Percentiles rank a stretch among this genome's conserved stretches.
Evolutionary conservation across 31 red algal genomes (phyloP).

Genomic region (Odonthalia washingtoniensis): DNA sequence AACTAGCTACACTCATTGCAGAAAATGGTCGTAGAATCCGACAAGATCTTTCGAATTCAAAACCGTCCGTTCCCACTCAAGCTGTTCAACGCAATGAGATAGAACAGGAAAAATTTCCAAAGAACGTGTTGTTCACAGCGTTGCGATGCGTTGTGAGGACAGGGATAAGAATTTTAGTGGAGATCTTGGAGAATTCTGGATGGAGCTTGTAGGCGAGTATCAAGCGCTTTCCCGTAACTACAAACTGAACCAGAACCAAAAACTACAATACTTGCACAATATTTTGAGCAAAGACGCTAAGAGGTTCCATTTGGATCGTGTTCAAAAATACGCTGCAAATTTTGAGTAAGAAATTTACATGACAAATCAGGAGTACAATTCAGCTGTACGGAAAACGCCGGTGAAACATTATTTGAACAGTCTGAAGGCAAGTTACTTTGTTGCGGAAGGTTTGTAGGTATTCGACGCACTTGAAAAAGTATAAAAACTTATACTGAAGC

Average conservation of each 20-base stretch:
- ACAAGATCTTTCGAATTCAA: too few relatives aligned
- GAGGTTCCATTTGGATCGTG: not conserved
- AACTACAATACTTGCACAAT: not conserved
- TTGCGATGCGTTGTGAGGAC: too few relatives aligned
- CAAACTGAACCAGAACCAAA: not conserved
- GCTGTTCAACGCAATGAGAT: too few relatives aligned
- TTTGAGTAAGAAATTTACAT: not conserved
- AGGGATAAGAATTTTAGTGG: too few relatives aligned
- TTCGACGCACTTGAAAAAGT: not conserved
- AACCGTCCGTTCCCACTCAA: too few relatives aligned
- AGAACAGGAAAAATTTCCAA: too few relatives aligned
- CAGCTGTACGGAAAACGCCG: not conserved
- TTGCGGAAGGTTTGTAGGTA: not conserved
- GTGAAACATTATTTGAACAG: not conserved
- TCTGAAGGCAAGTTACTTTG: not conserved
- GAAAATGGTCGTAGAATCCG: too few relatives aligned
- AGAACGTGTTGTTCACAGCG: too few relatives aligned
- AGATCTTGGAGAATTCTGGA: too few relatives aligned
- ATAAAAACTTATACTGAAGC: not conserved
- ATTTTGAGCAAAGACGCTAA: too few relatives aligned
- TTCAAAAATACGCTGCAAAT: not conserved
- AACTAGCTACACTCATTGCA: too few relatives aligned
- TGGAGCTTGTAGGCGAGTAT: slow-evolving; percentile 14
- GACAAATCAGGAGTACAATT: not conserved
- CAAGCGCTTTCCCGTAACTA: not conserved